Percentiles rank a stretch among this genome's conserved stretches.
phyloP scores from a whole-genome alignment of 768 basidiomycete species.

The Auricularia heimuer region DNA sequence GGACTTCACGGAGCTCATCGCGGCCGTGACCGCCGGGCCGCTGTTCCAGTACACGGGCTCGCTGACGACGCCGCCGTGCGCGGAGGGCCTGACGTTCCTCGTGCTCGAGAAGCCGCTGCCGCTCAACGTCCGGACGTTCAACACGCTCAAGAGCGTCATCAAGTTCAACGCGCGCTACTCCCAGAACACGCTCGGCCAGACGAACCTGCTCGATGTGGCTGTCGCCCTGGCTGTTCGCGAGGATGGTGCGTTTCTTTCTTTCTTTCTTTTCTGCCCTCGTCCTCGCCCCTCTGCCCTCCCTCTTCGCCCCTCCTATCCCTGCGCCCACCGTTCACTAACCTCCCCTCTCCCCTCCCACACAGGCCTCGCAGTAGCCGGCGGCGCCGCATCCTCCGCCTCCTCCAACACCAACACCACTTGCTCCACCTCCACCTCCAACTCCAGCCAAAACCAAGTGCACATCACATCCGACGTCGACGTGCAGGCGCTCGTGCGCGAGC shows the following conservation, averaged over 20 bases:
- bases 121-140: neutral
- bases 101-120: neutral
- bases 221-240: neutral
- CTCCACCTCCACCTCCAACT: neutral
- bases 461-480: neutral
- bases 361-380: neutral
- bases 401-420: neutral
- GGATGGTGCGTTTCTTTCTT: neutral
- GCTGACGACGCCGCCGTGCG: slow-evolving; percentile 1
- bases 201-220: neutral
- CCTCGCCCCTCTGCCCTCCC: neutral
- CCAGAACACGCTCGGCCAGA: slow-evolving; percentile 1
- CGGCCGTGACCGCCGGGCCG: neutral
- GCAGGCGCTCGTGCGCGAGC: neutral
- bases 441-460: neutral
- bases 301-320: neutral
- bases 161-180: neutral
- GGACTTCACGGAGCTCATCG: neutral
- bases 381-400: neutral
- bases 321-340: neutral
- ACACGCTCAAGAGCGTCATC: slow-evolving; percentile 1
- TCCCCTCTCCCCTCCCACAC: too few species aligned
- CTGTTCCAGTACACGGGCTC: slow-evolving; percentile 1
- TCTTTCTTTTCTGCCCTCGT: neutral
- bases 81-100: slow-evolving; percentile 1